A percentile compares a stretch with the other conserved stretches of the same genome.
Evolutionary conservation across 805 yeast species (phyloP).

Genomic region (Candida germanica): DNA sequence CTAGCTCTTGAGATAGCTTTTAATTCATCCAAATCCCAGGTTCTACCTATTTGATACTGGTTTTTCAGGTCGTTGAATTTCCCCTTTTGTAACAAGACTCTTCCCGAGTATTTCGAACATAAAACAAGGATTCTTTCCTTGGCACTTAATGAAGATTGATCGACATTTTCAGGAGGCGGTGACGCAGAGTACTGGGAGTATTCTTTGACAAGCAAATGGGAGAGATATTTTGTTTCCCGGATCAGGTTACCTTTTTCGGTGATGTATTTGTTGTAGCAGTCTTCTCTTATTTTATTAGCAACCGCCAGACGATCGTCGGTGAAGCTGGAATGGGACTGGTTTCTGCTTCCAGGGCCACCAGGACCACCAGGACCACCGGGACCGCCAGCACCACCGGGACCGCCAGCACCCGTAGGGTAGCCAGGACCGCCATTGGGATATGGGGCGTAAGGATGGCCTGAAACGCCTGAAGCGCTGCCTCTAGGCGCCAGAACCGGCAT

Average conservation of each 20-base stretch:
- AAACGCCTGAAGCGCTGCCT: too few relatives aligned
- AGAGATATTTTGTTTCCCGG: slow-evolving; percentile 50
- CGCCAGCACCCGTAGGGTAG: too few relatives aligned
- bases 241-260: slow-evolving; percentile 21
- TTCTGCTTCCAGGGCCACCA: too few relatives aligned
- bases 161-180: slow-evolving; percentile 60
- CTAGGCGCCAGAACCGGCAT: too few relatives aligned
- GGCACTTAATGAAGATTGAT: slow-evolving; percentile 31
- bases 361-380: background rate
- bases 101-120: slow-evolving; percentile 62
- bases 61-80: slow-evolving; percentile 68
- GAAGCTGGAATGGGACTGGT: too few relatives aligned
- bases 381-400: too few relatives aligned
- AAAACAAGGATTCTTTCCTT: slow-evolving; percentile 62
- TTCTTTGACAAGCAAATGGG: slow-evolving; percentile 75
- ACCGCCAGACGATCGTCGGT: too few relatives aligned
- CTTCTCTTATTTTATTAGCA: slow-evolving; percentile 32
- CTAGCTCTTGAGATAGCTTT: slow-evolving; percentile 49
- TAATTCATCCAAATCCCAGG: slow-evolving; percentile 83
- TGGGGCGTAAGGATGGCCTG: slow-evolving; percentile 1
- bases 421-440: background rate
- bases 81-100: slow-evolving; percentile 78
- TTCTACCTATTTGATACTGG: slow-evolving; percentile 82
- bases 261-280: slow-evolving; percentile 35
- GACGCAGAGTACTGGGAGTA: slow-evolving; percentile 66